Conservation (phyloP, 164 flowering plant genomes). For the Umbilicus rupestris region DNA sequence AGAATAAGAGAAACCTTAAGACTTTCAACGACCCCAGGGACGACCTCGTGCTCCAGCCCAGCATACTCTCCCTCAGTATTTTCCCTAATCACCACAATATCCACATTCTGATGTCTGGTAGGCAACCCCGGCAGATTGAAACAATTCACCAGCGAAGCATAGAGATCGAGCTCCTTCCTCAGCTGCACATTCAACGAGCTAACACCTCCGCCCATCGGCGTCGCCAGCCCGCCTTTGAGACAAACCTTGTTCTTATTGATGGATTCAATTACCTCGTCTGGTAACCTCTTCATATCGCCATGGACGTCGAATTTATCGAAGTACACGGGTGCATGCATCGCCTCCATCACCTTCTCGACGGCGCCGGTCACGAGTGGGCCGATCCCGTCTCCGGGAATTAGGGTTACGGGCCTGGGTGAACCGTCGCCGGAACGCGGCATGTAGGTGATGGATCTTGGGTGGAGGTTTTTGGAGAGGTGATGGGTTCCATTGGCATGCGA, state of each 20-base stretch:
- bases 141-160: not conserved
- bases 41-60: conserved; percentile 2
- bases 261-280: not conserved
- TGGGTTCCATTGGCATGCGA: not conserved
- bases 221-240: not conserved
- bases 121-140: conserved; percentile 3
- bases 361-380: not conserved
- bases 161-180: not conserved
- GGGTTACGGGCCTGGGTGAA: not conserved
- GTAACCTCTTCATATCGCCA: conserved; percentile 4
- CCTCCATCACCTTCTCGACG: not conserved
- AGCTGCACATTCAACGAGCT: not conserved
- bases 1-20: not conserved
- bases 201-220: not conserved
- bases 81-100: conserved; percentile 3
- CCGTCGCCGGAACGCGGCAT: conserved; percentile 2
- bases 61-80: conserved; percentile 6
- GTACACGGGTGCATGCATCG: not conserved
- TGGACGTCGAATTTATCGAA: not conserved
- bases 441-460: not conserved
- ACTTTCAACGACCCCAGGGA: conserved; percentile 1
- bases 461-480: not conserved
- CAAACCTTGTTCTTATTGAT: not conserved
- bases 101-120: not conserved
- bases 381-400: not conserved